A percentile compares a stretch with the other conserved stretches of the same genome.
Evolutionary conservation across 805 yeast genomes (phyloP).

Genomic region (Candida tammaniensis): DNA sequence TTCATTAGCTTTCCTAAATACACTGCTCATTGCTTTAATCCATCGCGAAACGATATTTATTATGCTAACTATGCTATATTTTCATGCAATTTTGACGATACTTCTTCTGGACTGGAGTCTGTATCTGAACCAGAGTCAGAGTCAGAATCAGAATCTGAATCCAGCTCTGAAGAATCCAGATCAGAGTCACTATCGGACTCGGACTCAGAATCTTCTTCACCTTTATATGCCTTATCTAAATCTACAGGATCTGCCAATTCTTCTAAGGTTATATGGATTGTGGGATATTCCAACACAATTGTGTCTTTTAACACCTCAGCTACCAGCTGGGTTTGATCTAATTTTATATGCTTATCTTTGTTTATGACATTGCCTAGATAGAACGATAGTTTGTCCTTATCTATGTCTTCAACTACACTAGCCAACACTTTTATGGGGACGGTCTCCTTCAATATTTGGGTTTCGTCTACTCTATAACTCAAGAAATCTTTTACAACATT

Average conservation of each 20-base stretch:
- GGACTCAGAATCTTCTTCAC: conserved; percentile 17
- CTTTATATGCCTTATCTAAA: conserved; percentile 10
- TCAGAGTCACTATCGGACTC: conserved; percentile 8
- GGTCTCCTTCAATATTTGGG: conserved; percentile 28
- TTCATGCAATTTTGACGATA: conserved; percentile 18
- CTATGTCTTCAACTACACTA: conserved; percentile 13
- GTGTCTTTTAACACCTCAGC: conserved; percentile 44
- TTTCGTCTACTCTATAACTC: conserved; percentile 45
- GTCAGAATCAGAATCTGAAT: conserved; percentile 12
- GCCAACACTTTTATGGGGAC: conserved; percentile 39
- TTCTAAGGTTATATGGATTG: conserved; percentile 46
- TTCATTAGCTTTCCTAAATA: conserved; percentile 35
- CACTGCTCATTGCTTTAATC: conserved; percentile 26
- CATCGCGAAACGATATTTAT: conserved; percentile 3
- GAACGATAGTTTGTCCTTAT: conserved; percentile 25
- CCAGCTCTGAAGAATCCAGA: conserved; percentile 4
- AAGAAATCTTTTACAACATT: conserved; percentile 30
- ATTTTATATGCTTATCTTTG: conserved; percentile 18
- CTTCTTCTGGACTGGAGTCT: conserved; percentile 29
- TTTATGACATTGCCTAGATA: conserved; percentile 32
- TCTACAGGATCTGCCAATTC: conserved; percentile 20
- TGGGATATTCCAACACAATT: conserved; percentile 76
- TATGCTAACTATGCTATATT: neutral
- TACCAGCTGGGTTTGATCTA: conserved; percentile 36
- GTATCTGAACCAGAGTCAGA: conserved; percentile 15